Conservation (phyloP, 352 stramenopile genomes). For the Pythium utonaiense region DNA sequence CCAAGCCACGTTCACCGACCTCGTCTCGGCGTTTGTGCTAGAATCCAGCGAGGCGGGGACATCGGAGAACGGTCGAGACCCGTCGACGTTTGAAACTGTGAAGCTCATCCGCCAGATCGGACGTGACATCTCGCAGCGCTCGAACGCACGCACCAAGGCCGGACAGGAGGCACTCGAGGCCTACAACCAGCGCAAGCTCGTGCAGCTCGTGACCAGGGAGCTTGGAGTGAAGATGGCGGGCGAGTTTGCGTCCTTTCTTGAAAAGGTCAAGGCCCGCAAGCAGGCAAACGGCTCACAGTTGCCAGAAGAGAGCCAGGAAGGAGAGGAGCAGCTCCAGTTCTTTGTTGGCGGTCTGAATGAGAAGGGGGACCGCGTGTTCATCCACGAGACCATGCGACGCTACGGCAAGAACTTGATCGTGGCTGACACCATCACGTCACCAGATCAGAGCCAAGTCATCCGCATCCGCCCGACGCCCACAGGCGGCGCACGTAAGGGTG, state of each 20-base stretch:
- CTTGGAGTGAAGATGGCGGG: constrained; percentile 63
- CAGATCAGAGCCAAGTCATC: constrained; percentile 66
- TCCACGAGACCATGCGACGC: constrained; percentile 89
- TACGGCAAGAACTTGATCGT: constrained; percentile 77
- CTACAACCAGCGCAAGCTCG: constrained; percentile 48
- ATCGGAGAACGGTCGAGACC: neutral
- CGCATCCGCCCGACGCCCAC: constrained; percentile 52
- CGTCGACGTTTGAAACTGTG: neutral
- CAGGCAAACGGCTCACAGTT: constrained; percentile 12
- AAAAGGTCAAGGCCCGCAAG: constrained; percentile 42
- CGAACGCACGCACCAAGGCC: constrained; percentile 7
- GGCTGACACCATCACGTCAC: constrained; percentile 86
- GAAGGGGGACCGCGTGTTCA: constrained; percentile 83
- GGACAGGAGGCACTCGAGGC: constrained; percentile 33
- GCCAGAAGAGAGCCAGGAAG: constrained; percentile 3
- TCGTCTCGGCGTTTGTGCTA: constrained; percentile 19
- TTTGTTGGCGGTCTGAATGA: constrained; percentile 78
- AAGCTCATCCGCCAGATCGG: constrained; percentile 23
- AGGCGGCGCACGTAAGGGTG: constrained; percentile 37
- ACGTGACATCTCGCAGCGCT: constrained; percentile 4
- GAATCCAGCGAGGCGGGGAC: neutral
- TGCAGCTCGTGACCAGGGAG: constrained; percentile 45
- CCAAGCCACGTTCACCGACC: constrained; percentile 17
- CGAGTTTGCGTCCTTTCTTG: constrained; percentile 75
- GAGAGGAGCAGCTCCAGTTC: constrained; percentile 50